Evolutionary conservation across 805 yeast species (phyloP), one percentile per base, ranked within the genome.

Genomic region (Wickerhamiella nectarea): DNA sequence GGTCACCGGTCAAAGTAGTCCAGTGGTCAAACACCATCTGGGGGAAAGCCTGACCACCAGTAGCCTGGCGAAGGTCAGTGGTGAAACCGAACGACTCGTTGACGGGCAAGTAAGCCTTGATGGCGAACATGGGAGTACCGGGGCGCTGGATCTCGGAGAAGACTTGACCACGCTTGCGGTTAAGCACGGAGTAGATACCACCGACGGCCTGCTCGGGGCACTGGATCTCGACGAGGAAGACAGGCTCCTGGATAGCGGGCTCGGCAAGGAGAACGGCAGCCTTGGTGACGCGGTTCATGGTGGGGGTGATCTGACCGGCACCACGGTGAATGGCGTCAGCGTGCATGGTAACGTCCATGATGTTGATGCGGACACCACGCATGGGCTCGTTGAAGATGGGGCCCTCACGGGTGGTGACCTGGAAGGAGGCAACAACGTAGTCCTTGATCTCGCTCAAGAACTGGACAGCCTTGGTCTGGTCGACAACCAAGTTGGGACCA

Each of bases 1-100:
- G 94, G 71, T 86, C 91, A 71, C 95, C 94, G 59, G 66, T 64
- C 76, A 91, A 74, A 62, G 84, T 70, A 57, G 85, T 74, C 97
- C 97, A 89, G 72, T 89, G 98, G 72, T 91, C 97, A 73, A 89
- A 91, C 71, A 91, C 93, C 94, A 91, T 78, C 76, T 89, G 97
- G 74, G 98, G 98, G 98, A 89, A 89, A 71, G 98, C 98, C 79
- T 89, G 98, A 72, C 98, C 98, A 83, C 95, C 96, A 66, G 98
- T 89, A 67, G 97, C 95, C 76, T 89, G 96, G 79, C 98, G 85
- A 67, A 89, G 81, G 66, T 87, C 95, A 76, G 93, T 91, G 63
- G 95, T 81, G 95, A 89, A 89, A 82, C 98, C 98, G 81, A 91
- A 89, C 48, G 98, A 89, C 78, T 91, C 98, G 75, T 89, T 91